These are phyloP conservation scores for Kazachstania taianensis DNA, from an alignment of 805 yeast species.

Conservation along the genomic window DNA sequence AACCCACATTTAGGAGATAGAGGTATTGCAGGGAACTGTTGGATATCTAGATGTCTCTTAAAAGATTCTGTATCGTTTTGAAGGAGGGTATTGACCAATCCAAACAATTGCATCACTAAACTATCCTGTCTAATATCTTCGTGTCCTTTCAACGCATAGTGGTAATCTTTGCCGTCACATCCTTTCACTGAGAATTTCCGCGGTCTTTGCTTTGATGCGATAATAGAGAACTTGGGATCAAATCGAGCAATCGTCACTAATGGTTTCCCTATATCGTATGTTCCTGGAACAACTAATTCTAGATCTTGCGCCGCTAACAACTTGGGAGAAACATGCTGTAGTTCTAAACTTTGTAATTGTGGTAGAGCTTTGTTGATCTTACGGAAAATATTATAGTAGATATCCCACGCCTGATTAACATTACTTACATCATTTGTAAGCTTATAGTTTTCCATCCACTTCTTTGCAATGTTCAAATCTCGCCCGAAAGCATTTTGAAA, in stretches of 20 bases:
- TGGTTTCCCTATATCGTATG: slow-evolving; percentile 77
- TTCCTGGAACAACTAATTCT: slow-evolving; percentile 88
- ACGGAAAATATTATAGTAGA: slow-evolving; percentile 87
- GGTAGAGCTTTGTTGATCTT: slow-evolving; percentile 84
- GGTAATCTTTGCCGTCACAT: slow-evolving; percentile 85
- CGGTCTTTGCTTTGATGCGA: slow-evolving; percentile 93
- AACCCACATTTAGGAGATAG: slow-evolving; percentile 94
- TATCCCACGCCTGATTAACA: slow-evolving; percentile 95
- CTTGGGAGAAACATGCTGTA: slow-evolving; percentile 91
- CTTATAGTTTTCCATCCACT: slow-evolving; percentile 82
- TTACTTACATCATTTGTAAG: slow-evolving; percentile 79
- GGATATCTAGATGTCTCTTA: slow-evolving; percentile 89
- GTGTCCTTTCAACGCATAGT: slow-evolving; percentile 80
- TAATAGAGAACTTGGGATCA: slow-evolving; percentile 77
- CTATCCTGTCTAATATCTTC: slow-evolving; percentile 97
- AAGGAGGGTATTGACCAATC: slow-evolving; percentile 83
- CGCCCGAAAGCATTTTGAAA: slow-evolving; percentile 90
- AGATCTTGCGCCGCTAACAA: slow-evolving; percentile 67
- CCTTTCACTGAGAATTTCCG: slow-evolving; percentile 73
- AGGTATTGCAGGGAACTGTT: slow-evolving; percentile 87
- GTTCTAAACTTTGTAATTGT: slow-evolving; percentile 72
- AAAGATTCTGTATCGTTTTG: slow-evolving; percentile 90
- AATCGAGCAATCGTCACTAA: slow-evolving; percentile 62
- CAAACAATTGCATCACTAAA: slow-evolving; percentile 94
- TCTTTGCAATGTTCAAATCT: slow-evolving; percentile 84